Conservation (phyloP, 1,284 basidiomycete genomes). For the Malassezia furfur region DNA sequence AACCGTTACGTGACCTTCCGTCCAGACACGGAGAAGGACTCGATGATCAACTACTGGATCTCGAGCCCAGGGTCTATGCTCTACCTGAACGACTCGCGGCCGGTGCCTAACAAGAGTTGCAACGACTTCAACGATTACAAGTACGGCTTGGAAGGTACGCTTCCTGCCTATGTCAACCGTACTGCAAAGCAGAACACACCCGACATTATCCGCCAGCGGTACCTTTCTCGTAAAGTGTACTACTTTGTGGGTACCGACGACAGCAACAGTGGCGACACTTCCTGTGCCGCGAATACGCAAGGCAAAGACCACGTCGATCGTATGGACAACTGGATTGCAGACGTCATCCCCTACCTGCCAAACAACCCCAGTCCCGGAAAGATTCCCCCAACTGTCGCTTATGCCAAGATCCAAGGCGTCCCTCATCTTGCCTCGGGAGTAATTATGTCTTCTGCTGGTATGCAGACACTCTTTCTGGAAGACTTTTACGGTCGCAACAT, state of each 20-base stretch:
- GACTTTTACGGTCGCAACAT: conserved; percentile 23
- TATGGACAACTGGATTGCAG: conserved; percentile 34
- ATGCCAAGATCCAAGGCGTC: conserved; percentile 21
- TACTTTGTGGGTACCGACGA: conserved; percentile 38
- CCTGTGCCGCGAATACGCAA: conserved; percentile 31
- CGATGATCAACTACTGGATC: conserved; percentile 32
- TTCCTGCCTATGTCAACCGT: conserved; percentile 28
- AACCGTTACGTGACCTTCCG: conserved; percentile 35
- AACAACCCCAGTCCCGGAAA: conserved; percentile 20
- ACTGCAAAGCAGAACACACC: neutral
- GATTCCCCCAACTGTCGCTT: conserved; percentile 22
- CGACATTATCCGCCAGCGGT: conserved; percentile 18
- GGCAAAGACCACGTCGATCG: conserved; percentile 31
- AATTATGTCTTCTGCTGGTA: conserved; percentile 28
- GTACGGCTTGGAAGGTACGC: conserved; percentile 36
- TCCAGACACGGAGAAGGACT: conserved; percentile 18
- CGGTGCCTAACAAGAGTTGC: conserved; percentile 8
- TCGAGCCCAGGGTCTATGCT: conserved; percentile 33
- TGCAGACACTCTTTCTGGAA: conserved; percentile 31
- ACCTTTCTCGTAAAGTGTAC: conserved; percentile 21
- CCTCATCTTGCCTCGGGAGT: conserved; percentile 30
- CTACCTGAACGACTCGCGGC: conserved; percentile 27
- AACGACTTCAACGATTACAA: conserved; percentile 31
- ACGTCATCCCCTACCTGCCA: conserved; percentile 25
- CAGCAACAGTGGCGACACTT: conserved; percentile 15